These are phyloP conservation scores for Exophiala xenobiotica DNA, from an alignment of 2,329 filamentous ascomycete genomes.

Conservation along the genomic window DNA sequence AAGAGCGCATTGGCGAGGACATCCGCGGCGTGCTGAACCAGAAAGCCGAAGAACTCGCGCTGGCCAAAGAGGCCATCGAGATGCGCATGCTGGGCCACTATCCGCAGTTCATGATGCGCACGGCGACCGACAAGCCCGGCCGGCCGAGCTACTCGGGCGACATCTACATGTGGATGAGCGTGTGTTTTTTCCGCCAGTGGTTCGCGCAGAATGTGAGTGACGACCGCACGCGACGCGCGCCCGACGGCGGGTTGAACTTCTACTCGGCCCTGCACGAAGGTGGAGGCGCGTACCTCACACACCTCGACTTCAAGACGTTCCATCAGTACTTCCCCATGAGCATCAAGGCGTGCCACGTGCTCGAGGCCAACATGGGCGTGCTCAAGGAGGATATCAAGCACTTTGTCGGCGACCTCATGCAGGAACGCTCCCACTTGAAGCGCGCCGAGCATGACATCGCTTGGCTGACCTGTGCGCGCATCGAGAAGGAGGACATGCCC, in stretches of 20 bases:
- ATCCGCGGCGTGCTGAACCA: slow-evolving; percentile 30
- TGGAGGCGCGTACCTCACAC: slow-evolving; percentile 46
- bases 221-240: slow-evolving; percentile 38
- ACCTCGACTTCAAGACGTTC: slow-evolving; percentile 32
- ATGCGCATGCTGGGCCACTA: slow-evolving; percentile 34
- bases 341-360: slow-evolving; percentile 30
- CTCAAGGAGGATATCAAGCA: slow-evolving; percentile 42
- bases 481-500: slow-evolving; percentile 43
- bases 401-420: slow-evolving; percentile 38
- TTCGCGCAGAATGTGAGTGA: slow-evolving; percentile 42
- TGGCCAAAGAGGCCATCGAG: slow-evolving; percentile 33
- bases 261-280: slow-evolving; percentile 43
- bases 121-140: slow-evolving; percentile 35
- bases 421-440: slow-evolving; percentile 43
- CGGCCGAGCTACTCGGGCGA: slow-evolving; percentile 49
- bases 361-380: slow-evolving; percentile 34
- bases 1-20: slow-evolving; percentile 22
- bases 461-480: slow-evolving; percentile 47
- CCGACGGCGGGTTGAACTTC: slow-evolving; percentile 49
- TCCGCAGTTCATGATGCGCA: slow-evolving; percentile 40
- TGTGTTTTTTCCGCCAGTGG: slow-evolving; percentile 50
- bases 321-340: slow-evolving; percentile 34
- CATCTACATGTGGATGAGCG: slow-evolving; percentile 53
- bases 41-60: slow-evolving; percentile 31
- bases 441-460: slow-evolving; percentile 36